phyloP scores from a whole-genome alignment of 2,329 filamentous ascomycete genomes.

The Cercospora sesami region DNA sequence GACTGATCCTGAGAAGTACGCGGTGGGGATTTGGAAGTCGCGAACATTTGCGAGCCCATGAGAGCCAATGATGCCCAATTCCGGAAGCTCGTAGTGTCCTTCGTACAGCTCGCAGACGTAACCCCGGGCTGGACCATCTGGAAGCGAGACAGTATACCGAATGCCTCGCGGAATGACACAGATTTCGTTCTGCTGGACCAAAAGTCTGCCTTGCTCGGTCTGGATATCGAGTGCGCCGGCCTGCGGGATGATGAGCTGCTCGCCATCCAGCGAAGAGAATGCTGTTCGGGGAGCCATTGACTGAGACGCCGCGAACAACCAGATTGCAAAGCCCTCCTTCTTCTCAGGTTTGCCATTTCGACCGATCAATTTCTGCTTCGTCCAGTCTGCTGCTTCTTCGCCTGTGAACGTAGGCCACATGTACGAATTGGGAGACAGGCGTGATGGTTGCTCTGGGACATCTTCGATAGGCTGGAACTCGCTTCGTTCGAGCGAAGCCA shows the following conservation, averaged over 20 bases:
- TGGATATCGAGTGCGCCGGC: slow-evolving; percentile 64
- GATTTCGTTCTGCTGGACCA: slow-evolving; percentile 65
- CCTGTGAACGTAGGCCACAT: slow-evolving; percentile 29
- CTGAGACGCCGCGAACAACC: slow-evolving; percentile 74
- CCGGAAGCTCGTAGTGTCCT: slow-evolving; percentile 62
- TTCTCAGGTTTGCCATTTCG: slow-evolving; percentile 74
- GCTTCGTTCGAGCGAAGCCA: slow-evolving; percentile 33
- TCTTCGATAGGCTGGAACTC: slow-evolving; percentile 15
- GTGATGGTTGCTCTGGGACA: slow-evolving; percentile 2
- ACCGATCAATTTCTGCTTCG: slow-evolving; percentile 68
- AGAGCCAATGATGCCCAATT: slow-evolving; percentile 63
- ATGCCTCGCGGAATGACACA: slow-evolving; percentile 63
- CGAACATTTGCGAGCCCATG: slow-evolving; percentile 64
- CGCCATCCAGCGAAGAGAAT: slow-evolving; percentile 78
- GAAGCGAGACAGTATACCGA: slow-evolving; percentile 58
- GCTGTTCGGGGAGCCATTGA: slow-evolving; percentile 70
- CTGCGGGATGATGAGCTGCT: slow-evolving; percentile 64
- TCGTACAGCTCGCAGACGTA: slow-evolving; percentile 67
- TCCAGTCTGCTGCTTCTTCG: slow-evolving; percentile 54
- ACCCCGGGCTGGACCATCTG: slow-evolving; percentile 59
- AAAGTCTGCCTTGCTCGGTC: slow-evolving; percentile 63
- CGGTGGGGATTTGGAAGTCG: slow-evolving; percentile 63
- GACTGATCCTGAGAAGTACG: slow-evolving; percentile 49
- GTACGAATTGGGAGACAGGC: slow-evolving; percentile 21
- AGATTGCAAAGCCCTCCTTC: slow-evolving; percentile 75